A percentile compares a stretch with the other conserved stretches of the same genome.
These are phyloP conservation scores for Teratosphaeria zuluensis DNA, from an alignment of 2,329 filamentous ascomycete genomes.

Conservation along the genomic window DNA sequence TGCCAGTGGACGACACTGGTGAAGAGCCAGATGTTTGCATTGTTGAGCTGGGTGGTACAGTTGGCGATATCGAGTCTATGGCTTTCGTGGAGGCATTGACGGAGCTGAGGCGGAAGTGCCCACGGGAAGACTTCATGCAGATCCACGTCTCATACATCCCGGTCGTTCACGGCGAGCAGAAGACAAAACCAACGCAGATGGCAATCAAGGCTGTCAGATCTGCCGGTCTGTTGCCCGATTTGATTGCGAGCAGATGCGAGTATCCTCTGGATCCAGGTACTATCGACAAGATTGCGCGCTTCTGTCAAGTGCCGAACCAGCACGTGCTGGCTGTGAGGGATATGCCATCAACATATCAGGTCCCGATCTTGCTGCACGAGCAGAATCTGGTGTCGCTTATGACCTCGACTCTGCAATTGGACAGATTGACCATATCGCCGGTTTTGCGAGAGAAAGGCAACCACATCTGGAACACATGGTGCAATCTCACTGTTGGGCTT, in stretches of 20 bases:
- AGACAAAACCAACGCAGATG: slow-evolving; percentile 94
- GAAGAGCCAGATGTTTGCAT: slow-evolving; percentile 88
- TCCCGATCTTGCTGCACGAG: slow-evolving; percentile 80
- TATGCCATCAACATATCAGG: slow-evolving; percentile 85
- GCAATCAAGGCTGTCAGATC: slow-evolving; percentile 77
- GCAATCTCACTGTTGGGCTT: slow-evolving; percentile 56
- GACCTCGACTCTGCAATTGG: slow-evolving; percentile 54
- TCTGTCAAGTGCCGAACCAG: slow-evolving; percentile 75
- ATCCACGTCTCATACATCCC: slow-evolving; percentile 88
- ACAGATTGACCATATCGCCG: slow-evolving; percentile 39
- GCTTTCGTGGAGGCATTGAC: slow-evolving; percentile 82
- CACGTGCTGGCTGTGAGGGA: slow-evolving; percentile 84
- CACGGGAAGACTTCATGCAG: slow-evolving; percentile 72
- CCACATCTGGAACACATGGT: slow-evolving; percentile 72
- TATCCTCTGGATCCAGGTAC: slow-evolving; percentile 61
- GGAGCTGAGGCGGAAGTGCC: slow-evolving; percentile 63
- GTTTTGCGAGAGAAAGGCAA: slow-evolving; percentile 52
- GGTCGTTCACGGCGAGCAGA: slow-evolving; percentile 66
- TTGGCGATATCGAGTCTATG: slow-evolving; percentile 75
- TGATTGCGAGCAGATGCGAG: slow-evolving; percentile 90
- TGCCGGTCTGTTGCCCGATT: slow-evolving; percentile 53
- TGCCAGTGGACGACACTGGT: slow-evolving; percentile 76
- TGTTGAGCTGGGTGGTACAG: slow-evolving; percentile 59
- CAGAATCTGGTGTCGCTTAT: slow-evolving; percentile 67
- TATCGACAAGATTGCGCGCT: slow-evolving; percentile 77